Evolutionary conservation across 192 early-diverging fungal species (phyloP).

Genomic region (Umbelopsis isabellina): DNA sequence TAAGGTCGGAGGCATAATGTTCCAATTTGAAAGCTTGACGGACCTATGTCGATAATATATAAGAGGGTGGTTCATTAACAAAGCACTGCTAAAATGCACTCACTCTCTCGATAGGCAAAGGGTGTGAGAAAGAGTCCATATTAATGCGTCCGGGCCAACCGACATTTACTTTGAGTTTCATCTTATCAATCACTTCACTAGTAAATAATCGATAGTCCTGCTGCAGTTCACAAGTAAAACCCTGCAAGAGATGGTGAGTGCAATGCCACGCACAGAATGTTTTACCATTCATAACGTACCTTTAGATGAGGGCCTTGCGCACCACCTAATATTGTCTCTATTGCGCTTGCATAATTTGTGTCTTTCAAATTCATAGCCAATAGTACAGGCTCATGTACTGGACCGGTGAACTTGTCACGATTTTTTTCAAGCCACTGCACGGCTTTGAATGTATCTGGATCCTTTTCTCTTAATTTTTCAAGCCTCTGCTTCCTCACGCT

Average conservation of each 20-base stretch:
- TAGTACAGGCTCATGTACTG: slow-evolving; percentile 74
- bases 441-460: slow-evolving; percentile 62
- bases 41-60: slow-evolving; percentile 43
- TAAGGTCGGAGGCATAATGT: slow-evolving; percentile 70
- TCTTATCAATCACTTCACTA: slow-evolving; percentile 62
- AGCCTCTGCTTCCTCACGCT: slow-evolving; percentile 59
- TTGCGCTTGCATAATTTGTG: slow-evolving; percentile 56
- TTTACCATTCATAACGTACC: slow-evolving; percentile 34
- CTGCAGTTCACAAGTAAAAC: slow-evolving; percentile 76
- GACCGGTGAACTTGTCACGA: slow-evolving; percentile 60
- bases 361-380: slow-evolving; percentile 76
- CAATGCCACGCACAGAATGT: not conserved
- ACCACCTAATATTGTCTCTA: slow-evolving; percentile 63
- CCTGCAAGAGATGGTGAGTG: slow-evolving; percentile 46
- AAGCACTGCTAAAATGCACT: not conserved
- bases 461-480: slow-evolving; percentile 47
- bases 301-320: slow-evolving; percentile 46
- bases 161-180: slow-evolving; percentile 63
- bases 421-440: slow-evolving; percentile 73
- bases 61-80: no score
- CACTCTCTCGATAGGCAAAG: slow-evolving; percentile 33
- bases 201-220: slow-evolving; percentile 79
- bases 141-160: slow-evolving; percentile 45
- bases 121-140: slow-evolving; percentile 39
- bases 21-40: slow-evolving; percentile 65